A percentile compares a stretch with the other conserved stretches of the same genome.
phyloP scores from a whole-genome alignment of 2,329 filamentous ascomycete genomes.

The Tolypocladium tundrense region DNA sequence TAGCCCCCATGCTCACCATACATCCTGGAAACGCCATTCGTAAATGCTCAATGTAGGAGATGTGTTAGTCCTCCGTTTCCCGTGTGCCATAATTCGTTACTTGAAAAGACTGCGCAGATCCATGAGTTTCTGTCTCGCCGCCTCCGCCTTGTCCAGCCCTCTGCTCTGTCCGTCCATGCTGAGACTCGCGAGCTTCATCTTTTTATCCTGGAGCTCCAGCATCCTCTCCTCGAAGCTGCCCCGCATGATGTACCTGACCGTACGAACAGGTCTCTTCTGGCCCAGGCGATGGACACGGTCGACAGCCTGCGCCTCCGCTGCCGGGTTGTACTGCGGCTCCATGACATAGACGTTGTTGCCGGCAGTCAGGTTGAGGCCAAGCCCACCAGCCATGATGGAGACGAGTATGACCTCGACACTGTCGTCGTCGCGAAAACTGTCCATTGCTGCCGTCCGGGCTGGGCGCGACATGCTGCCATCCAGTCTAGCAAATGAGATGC shows the following conservation, averaged over 20 bases:
- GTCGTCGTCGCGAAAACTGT: slow-evolving; percentile 64
- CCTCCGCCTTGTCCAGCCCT: slow-evolving; percentile 38
- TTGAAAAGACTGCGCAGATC: slow-evolving; percentile 50
- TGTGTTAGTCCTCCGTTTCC: neutral
- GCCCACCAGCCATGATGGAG: slow-evolving; percentile 82
- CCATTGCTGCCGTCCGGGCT: slow-evolving; percentile 65
- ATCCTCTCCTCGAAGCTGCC: slow-evolving; percentile 93
- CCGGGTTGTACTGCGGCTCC: slow-evolving; percentile 97
- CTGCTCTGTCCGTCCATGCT: slow-evolving; percentile 62
- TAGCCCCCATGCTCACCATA: neutral
- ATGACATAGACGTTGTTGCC: slow-evolving; percentile 89
- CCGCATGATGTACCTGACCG: slow-evolving; percentile 81
- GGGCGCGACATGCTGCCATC: slow-evolving; percentile 80
- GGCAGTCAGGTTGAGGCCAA: slow-evolving; percentile 82
- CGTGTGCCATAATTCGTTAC: slow-evolving; percentile 14
- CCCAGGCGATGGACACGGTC: slow-evolving; percentile 88
- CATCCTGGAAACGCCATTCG: slow-evolving; percentile 1
- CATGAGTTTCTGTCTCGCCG: slow-evolving; percentile 51
- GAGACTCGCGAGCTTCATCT: slow-evolving; percentile 79
- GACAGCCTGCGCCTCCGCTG: slow-evolving; percentile 85
- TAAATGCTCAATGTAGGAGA: neutral
- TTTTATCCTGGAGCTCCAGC: slow-evolving; percentile 79
- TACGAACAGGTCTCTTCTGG: slow-evolving; percentile 81
- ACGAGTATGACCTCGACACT: slow-evolving; percentile 73
- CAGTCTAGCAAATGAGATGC: slow-evolving; percentile 66